These are phyloP conservation scores for Ophiostoma sp. DNA, from an alignment of 2,329 filamentous ascomycete species.

Conservation along the genomic window DNA sequence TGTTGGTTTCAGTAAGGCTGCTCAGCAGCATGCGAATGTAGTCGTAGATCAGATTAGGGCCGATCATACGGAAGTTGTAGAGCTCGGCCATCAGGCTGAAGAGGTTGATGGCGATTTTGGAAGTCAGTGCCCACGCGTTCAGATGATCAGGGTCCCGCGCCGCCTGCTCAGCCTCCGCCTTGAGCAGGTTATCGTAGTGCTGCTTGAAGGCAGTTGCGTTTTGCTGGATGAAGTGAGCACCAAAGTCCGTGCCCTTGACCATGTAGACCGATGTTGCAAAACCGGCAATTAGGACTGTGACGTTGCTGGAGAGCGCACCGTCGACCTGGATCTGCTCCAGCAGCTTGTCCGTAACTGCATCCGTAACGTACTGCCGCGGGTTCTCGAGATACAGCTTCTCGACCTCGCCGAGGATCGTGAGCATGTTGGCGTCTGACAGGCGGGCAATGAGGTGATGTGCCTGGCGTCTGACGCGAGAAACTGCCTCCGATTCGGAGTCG, in stretches of 20 bases:
- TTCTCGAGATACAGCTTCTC: constrained; percentile 79
- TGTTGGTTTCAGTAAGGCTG: constrained; percentile 75
- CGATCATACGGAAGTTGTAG: constrained; percentile 87
- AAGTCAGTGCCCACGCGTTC: constrained; percentile 23
- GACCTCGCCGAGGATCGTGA: constrained; percentile 75
- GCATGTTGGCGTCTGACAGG: constrained; percentile 81
- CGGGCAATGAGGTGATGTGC: constrained; percentile 87
- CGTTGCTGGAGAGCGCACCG: constrained; percentile 75
- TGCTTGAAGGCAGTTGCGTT: constrained; percentile 55
- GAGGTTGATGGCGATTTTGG: constrained; percentile 67
- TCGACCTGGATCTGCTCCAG: constrained; percentile 74
- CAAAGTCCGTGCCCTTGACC: constrained; percentile 80
- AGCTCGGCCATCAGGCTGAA: constrained; percentile 78
- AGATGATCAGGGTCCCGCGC: constrained; percentile 16
- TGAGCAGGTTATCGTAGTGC: constrained; percentile 48
- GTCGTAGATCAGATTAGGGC: constrained; percentile 80
- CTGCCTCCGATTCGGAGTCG: constrained; percentile 53
- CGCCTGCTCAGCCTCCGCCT: constrained; percentile 29
- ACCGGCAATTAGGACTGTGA: constrained; percentile 82
- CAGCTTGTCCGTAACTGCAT: constrained; percentile 69
- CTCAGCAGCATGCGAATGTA: constrained; percentile 74
- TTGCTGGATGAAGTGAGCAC: constrained; percentile 71
- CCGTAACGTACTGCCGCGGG: constrained; percentile 82
- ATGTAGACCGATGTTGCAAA: constrained; percentile 87
- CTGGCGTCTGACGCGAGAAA: constrained; percentile 69